phyloP scores from a whole-genome alignment of 805 yeast genomes.

The Schwanniomyces occidentalis region DNA sequence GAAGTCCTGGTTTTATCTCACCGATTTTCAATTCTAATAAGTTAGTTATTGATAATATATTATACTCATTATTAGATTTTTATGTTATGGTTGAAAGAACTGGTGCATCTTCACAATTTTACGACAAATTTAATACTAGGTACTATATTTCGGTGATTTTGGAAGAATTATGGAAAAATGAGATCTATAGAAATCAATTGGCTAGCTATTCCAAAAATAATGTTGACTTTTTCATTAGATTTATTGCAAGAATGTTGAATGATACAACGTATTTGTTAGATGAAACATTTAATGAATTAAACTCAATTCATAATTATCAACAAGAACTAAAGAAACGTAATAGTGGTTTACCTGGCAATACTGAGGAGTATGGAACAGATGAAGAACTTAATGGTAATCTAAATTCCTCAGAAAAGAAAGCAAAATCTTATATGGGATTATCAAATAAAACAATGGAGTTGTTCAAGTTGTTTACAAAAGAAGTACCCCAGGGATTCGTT shows the following conservation, averaged over 20 bases:
- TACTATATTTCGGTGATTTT: constrained; percentile 81
- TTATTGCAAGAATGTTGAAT: constrained; percentile 92
- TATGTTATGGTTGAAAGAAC: constrained; percentile 96
- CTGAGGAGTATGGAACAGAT: constrained; percentile 49
- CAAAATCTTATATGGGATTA: constrained; percentile 78
- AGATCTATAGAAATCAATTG: constrained; percentile 66
- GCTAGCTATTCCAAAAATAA: constrained; percentile 63
- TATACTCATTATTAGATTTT: constrained; percentile 83
- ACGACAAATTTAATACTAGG: constrained; percentile 91
- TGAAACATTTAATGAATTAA: constrained; percentile 80
- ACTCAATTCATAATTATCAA: constrained; percentile 75
- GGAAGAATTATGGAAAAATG: constrained; percentile 80
- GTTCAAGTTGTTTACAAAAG: constrained; percentile 78
- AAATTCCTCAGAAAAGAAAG: constrained; percentile 67
- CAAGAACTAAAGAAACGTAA: constrained; percentile 56
- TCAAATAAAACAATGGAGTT: constrained; percentile 80
- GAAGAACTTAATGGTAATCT: constrained; percentile 63
- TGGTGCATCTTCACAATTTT: constrained; percentile 91
- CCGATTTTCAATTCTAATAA: constrained; percentile 63
- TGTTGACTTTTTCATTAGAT: constrained; percentile 84
- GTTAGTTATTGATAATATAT: constrained; percentile 60
- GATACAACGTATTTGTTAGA: constrained; percentile 91
- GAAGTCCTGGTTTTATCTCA: constrained; percentile 73
- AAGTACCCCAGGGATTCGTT: constrained; percentile 83
- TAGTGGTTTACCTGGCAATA: constrained; percentile 28